phyloP scores from a whole-genome alignment of 2,329 filamentous ascomycete genomes.

The Pseudogymnoascus sp. region DNA sequence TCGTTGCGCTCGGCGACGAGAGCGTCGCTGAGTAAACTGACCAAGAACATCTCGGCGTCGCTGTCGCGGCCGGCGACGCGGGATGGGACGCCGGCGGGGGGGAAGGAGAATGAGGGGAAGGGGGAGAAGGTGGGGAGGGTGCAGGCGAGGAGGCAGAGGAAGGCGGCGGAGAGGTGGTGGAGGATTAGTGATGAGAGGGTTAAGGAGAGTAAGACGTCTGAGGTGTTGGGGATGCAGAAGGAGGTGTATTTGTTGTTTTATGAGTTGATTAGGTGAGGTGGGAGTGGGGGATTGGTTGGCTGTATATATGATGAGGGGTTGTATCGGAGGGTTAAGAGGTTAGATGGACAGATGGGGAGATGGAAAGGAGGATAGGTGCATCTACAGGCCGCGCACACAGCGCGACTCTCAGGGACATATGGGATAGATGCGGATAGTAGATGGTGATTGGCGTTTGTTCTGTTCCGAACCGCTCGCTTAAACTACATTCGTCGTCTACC shows the following conservation, averaged over 20 bases:
- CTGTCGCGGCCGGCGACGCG: neutral
- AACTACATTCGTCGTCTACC: neutral
- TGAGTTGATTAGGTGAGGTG: constrained; percentile 52
- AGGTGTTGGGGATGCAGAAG: constrained; percentile 87
- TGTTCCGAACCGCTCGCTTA: neutral
- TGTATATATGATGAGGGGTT: neutral
- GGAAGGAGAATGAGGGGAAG: constrained; percentile 13
- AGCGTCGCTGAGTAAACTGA: neutral
- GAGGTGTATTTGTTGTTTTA: constrained; percentile 97
- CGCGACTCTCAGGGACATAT: neutral
- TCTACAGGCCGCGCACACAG: neutral
- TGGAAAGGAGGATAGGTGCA: neutral
- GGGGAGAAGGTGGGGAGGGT: constrained; percentile 25
- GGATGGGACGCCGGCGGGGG: neutral
- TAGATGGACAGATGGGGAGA: neutral
- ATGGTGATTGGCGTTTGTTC: neutral
- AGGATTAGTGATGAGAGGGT: constrained; percentile 96
- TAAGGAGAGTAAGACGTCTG: constrained; percentile 85
- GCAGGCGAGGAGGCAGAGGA: constrained; percentile 48
- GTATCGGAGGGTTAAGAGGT: neutral
- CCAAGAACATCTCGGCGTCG: neutral
- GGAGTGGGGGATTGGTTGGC: neutral
- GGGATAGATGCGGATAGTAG: neutral
- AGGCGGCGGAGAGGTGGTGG: constrained; percentile 79
- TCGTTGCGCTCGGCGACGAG: neutral